Evolutionary conservation across 2,329 filamentous ascomycete species (phyloP), one percentile per base, ranked within the genome.

Genomic region (Alternaria conjuncta): DNA sequence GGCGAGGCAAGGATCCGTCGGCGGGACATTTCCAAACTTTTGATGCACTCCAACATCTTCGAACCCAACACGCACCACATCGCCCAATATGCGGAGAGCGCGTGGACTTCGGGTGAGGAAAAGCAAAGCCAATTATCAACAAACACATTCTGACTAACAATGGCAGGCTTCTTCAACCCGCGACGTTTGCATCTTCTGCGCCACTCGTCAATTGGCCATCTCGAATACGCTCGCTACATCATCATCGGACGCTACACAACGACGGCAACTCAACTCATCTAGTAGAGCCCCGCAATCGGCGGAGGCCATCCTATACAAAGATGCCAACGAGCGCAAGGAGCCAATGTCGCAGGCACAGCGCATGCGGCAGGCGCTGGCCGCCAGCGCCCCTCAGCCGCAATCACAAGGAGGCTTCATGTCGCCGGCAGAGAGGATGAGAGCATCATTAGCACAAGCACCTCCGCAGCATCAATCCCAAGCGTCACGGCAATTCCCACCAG

Each of bases 151-250:
- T n/a, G 26, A 41, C 60, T 70, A 46, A 65, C 50, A 44, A 21
- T 28, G 28, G 26, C 41, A 80, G 78, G 73, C 72, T 15, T 75
- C 76, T 36, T 73, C 77, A 28, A 72, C 77, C 63, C 78, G 77
- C 66, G 72, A 79, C 57, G 68, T 81, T 53, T 81, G 78, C 70
- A 66, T 79, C 68, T 78, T 81, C 55, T 81, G 79, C 74, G 77
- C 79, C 71, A 75, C 75, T 61, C 75, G 76, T 46, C 76, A 77
- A 69, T 53, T 73, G 50, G 67, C 71, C 57, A 64, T 65, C 25
- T 66, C 68, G 55, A 70, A 71, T 53, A 45, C 62, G 13, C 67
- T 64, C 26, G 55, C 58, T 50, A 21, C 72, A 18, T 63, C 62
- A 13, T 54, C 71, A 12, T 54, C 71, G 4, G 44, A 46, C 9